A percentile compares a stretch with the other conserved stretches of the same genome.
Conservation (phyloP, 805 yeast genomes). For the Wickerhamomyces queroliae region DNA sequence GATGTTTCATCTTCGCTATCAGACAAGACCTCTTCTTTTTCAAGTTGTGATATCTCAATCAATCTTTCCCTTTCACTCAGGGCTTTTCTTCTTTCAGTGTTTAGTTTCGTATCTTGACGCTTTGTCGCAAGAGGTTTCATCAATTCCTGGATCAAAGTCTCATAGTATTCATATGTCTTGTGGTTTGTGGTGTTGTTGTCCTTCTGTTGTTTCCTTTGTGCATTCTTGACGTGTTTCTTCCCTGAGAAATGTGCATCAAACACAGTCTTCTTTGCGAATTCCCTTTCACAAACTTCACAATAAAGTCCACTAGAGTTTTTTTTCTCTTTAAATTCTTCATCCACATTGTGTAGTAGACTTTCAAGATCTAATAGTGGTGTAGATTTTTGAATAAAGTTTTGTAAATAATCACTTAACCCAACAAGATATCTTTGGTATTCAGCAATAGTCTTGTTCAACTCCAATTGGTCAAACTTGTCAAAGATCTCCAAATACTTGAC, state of each 20-base stretch:
- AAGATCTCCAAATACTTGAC: conserved; percentile 44
- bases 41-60: conserved; percentile 21
- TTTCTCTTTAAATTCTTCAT: conserved; percentile 10
- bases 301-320: conserved; percentile 28
- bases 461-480: conserved; percentile 30
- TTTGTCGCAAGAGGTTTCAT: conserved; percentile 32
- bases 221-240: conserved; percentile 63
- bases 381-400: conserved; percentile 37
- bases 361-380: conserved; percentile 44
- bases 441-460: conserved; percentile 19
- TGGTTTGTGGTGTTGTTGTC: conserved; percentile 3
- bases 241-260: conserved; percentile 67
- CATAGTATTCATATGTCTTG: conserved; percentile 25
- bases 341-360: conserved; percentile 14
- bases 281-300: conserved; percentile 61
- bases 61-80: conserved; percentile 54
- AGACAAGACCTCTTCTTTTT: conserved; percentile 20
- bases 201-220: conserved; percentile 6
- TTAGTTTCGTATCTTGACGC: conserved; percentile 45
- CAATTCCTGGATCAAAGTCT: conserved; percentile 33
- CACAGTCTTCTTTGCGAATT: conserved; percentile 59
- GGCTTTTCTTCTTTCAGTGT: conserved; percentile 59
- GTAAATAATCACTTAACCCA: conserved; percentile 44
- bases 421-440: conserved; percentile 40
- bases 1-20: conserved; percentile 18